Evolutionary conservation across 2,329 filamentous ascomycete genomes (phyloP), one percentile per base, ranked within the genome.

Genomic region (Dothideomycetes sp.): DNA sequence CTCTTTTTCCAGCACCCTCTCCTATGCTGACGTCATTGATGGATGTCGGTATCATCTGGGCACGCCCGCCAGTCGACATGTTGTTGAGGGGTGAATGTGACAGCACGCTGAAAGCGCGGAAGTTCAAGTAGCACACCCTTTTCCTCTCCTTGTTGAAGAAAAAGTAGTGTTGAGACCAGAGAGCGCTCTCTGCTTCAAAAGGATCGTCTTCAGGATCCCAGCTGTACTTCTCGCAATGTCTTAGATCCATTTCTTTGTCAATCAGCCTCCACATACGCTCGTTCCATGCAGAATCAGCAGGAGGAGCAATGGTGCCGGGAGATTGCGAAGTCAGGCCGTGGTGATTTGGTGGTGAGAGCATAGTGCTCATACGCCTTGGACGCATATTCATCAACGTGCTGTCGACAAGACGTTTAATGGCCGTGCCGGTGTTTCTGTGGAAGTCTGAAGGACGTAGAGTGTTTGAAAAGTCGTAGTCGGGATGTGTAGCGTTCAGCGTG

Each of bases 141-240:
- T 96, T 96, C 55, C 81, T 74, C 18, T 79, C 70, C 54, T 89
- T 89, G 69, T 94, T 95, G 73, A 95, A 96, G 61, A 96, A 94
- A 68, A 98, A 94, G 62, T 94, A 95, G 60, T 96, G 88, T 46
- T 88, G 72, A 36, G 84, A 87, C 89, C 89, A 98, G 46, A 98
- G 88, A 8, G 88, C 82, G 45, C 85, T 84, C 55, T 95, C 87
- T 45, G 94, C 88, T 51, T 88, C 82, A 52, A 93, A 94, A 0
- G 87, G 86, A 54, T 94, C 88, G 45, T 88, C 84, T 31, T 86
- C 81, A 0, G 91, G 91, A 37, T 82, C 77, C 64, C 94, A 98
- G 41, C 81, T 83, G 60, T 94, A 96, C 46, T 89, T 78, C 41
- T 80, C 81, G 64, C 91, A 98, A 50, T 93, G 81, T 49, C 84